phyloP scores from a whole-genome alignment of 2,329 filamentous ascomycete species.

The Fusarium sp. region DNA sequence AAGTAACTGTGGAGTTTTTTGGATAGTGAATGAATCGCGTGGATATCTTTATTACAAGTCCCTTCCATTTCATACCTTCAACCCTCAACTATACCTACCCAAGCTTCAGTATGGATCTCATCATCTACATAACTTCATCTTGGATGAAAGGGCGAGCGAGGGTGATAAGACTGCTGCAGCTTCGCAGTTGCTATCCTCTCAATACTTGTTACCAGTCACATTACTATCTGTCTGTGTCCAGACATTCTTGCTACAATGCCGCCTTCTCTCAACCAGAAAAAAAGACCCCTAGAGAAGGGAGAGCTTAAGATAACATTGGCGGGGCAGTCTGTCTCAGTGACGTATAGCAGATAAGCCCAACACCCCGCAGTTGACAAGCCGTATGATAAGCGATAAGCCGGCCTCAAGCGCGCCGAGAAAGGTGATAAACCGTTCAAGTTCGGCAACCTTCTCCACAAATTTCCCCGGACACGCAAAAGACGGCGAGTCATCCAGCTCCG shows the following conservation, averaged over 20 bases:
- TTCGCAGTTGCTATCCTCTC: neutral
- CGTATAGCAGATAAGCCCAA: constrained; percentile 32
- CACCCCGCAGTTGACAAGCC: constrained; percentile 28
- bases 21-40: neutral
- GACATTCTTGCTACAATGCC: neutral
- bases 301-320: constrained; percentile 13
- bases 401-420: constrained; percentile 25
- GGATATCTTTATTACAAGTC: neutral
- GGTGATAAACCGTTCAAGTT: constrained; percentile 15
- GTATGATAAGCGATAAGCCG: constrained; percentile 40
- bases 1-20: neutral
- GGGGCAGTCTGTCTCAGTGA: constrained; percentile 37
- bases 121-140: neutral
- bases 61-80: neutral
- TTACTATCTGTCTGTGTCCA: no score
- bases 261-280: neutral
- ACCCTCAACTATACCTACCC: neutral
- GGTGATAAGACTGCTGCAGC: neutral
- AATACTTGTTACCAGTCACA: neutral
- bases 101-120: neutral
- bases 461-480: constrained; percentile 27
- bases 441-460: constrained; percentile 14
- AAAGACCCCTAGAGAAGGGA: neutral
- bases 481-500: constrained; percentile 30
- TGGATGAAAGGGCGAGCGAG: neutral